These are phyloP conservation scores for Carpinus fangiana DNA, from an alignment of 306 rosid genomes.

Conservation along the genomic window DNA sequence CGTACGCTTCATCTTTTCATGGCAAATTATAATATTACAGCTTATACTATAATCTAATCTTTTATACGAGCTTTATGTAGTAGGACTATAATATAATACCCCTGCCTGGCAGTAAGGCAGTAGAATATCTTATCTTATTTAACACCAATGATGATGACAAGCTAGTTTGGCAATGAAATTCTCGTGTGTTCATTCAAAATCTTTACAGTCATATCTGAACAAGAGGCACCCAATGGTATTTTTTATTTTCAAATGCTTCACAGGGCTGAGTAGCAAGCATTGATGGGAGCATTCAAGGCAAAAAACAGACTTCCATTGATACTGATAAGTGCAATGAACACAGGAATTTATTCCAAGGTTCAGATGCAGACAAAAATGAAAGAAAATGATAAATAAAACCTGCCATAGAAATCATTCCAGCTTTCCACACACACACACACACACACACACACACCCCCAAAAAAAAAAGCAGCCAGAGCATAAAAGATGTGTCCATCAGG, in stretches of 20 bases:
- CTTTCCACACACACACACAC: slow-evolving; percentile 1
- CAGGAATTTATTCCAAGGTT: slow-evolving; percentile 61
- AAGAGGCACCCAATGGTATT: slow-evolving; percentile 27
- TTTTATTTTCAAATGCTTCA: slow-evolving; percentile 28
- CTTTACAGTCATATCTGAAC: not conserved
- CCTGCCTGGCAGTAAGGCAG: too few species aligned
- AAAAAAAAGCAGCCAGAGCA: slow-evolving; percentile 34
- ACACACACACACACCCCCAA: too few species aligned
- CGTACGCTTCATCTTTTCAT: too few species aligned
- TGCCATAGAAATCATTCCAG: slow-evolving; percentile 18
- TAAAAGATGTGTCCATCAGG: slow-evolving; percentile 61
- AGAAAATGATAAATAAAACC: slow-evolving; percentile 39
- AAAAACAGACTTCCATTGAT: slow-evolving; percentile 46
- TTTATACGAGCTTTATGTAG: too few species aligned
- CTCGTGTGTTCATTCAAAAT: not conserved
- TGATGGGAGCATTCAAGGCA: slow-evolving; percentile 21
- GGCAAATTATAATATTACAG: too few species aligned
- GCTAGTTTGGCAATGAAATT: not conserved
- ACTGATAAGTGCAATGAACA: slow-evolving; percentile 45
- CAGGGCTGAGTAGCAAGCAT: slow-evolving; percentile 19
- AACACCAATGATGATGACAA: not conserved
- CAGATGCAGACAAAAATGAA: slow-evolving; percentile 30
- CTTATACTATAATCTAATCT: too few species aligned
- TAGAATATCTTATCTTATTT: too few species aligned
- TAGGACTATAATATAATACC: too few species aligned